phyloP scores from a whole-genome alignment of 1,139 yeast genomes.

The Debaryomyces sp. region DNA sequence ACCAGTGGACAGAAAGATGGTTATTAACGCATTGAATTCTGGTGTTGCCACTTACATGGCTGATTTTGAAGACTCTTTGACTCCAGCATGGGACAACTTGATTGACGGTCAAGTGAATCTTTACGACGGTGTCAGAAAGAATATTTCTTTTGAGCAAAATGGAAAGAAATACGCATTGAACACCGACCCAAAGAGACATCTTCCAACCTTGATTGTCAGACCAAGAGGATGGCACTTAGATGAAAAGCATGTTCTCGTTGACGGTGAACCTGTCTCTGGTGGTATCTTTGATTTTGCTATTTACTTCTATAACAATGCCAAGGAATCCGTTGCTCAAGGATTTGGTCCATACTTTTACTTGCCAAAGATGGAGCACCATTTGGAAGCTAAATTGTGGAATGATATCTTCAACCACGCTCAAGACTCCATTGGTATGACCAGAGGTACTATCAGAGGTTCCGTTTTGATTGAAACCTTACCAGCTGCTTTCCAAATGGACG shows the following conservation, averaged over 20 bases:
- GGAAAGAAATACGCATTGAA: constrained; percentile 67
- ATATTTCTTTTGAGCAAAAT: constrained; percentile 57
- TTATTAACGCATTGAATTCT: constrained; percentile 88
- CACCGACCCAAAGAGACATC: constrained; percentile 52
- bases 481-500: constrained; percentile 82
- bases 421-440: constrained; percentile 63
- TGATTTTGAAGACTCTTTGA: constrained; percentile 91
- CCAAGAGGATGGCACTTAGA: constrained; percentile 88
- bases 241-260: constrained; percentile 72
- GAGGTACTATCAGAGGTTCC: constrained; percentile 80
- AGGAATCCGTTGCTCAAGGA: constrained; percentile 60
- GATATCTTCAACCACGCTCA: constrained; percentile 72
- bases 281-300: constrained; percentile 78
- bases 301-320: constrained; percentile 74
- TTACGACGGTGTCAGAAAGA: constrained; percentile 80
- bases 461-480: constrained; percentile 76
- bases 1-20: constrained; percentile 90
- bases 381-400: constrained; percentile 80
- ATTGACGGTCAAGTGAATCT: constrained; percentile 89
- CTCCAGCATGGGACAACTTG: constrained; percentile 94
- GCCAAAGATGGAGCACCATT: constrained; percentile 81
- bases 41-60: constrained; percentile 92
- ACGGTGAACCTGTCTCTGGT: constrained; percentile 76
- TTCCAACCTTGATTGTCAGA: constrained; percentile 79
- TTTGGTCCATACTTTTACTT: constrained; percentile 78